Conservation (phyloP, 2,329 filamentous ascomycete genomes). For the Ilyonectria robusta region DNA sequence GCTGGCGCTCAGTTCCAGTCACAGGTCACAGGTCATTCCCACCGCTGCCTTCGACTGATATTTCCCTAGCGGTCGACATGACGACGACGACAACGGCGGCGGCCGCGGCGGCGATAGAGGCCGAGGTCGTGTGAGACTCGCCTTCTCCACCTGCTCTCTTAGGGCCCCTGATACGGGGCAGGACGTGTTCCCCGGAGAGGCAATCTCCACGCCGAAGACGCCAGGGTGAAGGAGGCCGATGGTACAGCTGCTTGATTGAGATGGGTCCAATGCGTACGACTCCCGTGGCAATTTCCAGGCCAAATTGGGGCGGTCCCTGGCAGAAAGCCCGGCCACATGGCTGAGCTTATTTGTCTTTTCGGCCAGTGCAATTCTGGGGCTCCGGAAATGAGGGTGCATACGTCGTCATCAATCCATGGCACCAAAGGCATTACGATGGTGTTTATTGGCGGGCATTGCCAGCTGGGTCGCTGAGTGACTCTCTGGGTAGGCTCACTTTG, state of each 20-base stretch:
- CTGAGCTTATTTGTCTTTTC: constrained; percentile 31
- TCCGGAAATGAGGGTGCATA: constrained; percentile 29
- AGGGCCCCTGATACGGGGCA: constrained; percentile 17
- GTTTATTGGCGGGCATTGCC: constrained; percentile 6
- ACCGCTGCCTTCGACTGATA: not conserved
- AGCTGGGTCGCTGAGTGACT: not conserved
- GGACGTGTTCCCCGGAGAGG: constrained; percentile 13
- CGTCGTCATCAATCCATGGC: constrained; percentile 23
- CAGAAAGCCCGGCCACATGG: constrained; percentile 15
- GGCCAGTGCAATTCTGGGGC: constrained; percentile 28
- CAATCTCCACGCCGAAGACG: constrained; percentile 12
- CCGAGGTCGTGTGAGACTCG: constrained; percentile 16
- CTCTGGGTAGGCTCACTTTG: not conserved
- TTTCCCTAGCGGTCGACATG: constrained; percentile 20
- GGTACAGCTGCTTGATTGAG: not conserved
- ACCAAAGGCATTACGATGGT: constrained; percentile 1
- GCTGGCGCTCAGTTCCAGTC: not conserved
- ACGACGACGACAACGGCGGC: constrained; percentile 23
- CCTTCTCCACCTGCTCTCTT: not conserved
- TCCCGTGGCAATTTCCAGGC: constrained; percentile 26
- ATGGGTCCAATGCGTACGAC: constrained; percentile 11
- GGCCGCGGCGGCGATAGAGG: not conserved
- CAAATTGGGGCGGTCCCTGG: constrained; percentile 15
- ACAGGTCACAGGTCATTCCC: not conserved
- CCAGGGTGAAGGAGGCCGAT: constrained; percentile 6